Evolutionary conservation across 2,329 filamentous ascomycete species (phyloP).

Genomic region (Colletotrichum kahawae): DNA sequence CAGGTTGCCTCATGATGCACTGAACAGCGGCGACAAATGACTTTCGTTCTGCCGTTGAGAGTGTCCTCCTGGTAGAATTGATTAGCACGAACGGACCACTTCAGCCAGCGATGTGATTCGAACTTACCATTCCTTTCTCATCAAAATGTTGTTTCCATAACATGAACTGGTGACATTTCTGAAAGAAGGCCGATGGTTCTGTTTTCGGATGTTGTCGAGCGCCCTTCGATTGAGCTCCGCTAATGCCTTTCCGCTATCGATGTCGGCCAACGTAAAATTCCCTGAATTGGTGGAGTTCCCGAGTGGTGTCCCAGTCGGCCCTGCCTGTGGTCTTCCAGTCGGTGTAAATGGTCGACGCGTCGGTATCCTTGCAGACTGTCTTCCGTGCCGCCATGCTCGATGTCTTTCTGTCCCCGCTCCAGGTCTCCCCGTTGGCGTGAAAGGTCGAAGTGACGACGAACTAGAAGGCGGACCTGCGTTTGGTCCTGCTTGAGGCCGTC

Average conservation of each 20-base stretch:
- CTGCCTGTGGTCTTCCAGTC: not conserved
- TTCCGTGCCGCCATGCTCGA: not conserved
- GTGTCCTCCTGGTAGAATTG: constrained; percentile 17
- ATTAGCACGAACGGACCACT: accelerated
- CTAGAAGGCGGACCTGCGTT: not conserved
- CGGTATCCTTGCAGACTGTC: not conserved
- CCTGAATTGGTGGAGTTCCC: not conserved
- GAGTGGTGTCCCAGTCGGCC: not conserved
- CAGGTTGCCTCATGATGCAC: constrained; percentile 29
- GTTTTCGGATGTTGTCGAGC: not conserved
- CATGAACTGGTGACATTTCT: not conserved
- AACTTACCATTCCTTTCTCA: constrained; percentile 12
- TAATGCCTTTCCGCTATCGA: constrained; percentile 5
- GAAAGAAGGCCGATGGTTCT: not conserved
- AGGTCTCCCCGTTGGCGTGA: not conserved
- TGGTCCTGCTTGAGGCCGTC: not conserved
- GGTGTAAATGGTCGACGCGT: not conserved
- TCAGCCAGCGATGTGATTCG: accelerated
- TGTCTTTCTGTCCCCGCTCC: not conserved
- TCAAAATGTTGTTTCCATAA: not conserved
- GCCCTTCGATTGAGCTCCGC: not conserved
- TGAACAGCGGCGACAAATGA: constrained; percentile 30
- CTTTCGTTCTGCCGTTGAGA: constrained; percentile 24
- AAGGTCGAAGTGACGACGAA: not conserved
- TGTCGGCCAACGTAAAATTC: not conserved